Base-by-base conservation (phyloP, 2,329 filamentous ascomycete genomes). In the Stemphylium beticola region DNA sequence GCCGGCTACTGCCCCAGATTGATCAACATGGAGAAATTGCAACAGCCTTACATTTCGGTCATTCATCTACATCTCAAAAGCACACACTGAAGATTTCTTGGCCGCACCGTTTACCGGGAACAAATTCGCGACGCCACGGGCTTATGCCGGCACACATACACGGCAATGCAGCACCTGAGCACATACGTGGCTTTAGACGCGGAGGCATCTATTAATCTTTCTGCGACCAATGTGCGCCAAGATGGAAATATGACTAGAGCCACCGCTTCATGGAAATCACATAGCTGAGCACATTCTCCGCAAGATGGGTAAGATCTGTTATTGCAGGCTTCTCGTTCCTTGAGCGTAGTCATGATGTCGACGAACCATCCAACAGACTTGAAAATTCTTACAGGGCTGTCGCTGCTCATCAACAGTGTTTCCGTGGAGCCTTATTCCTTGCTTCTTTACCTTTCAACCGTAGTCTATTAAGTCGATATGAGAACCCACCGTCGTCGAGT, bases 11-110 rank as follows among this genome's bases (percentile, higher is more conserved):
- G 18, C 34, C 22, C 54, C 48, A 46, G 48, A 49, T 42, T 45
- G 43, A 57, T 53, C 47, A 55, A 34, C 39, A 43, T 49, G 43
- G 43, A 34, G 45, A 54, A 52, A 55, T 52, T 52, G 22, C 40
- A 52, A 22, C 33, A 37, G 17, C 31, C 42, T 52, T 43, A 26
- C 22, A 43, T 46, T 46, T 38, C 52, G 47, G 40, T 38, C 37
- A 29, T 37, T 15, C 31, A 22, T 18, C 44, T 49, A 36, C 24
- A 26, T 49, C 14, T 31, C 24, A 38, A 32, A 26, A 18, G 40
- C 10, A 31, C 31, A 20, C 18, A 42, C 12, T 32, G 12, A 14
- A 9, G 32, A 48, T 45, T 44, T 45, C 31, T 59, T 58, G 50
- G 56, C 41, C 18, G 15, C 36, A 15, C 46, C 39, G 32, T 32